Percentiles rank a stretch among this genome's conserved stretches.
phyloP scores from a whole-genome alignment of 2,329 filamentous ascomycete genomes.

The Dactylellina cionopaga region DNA sequence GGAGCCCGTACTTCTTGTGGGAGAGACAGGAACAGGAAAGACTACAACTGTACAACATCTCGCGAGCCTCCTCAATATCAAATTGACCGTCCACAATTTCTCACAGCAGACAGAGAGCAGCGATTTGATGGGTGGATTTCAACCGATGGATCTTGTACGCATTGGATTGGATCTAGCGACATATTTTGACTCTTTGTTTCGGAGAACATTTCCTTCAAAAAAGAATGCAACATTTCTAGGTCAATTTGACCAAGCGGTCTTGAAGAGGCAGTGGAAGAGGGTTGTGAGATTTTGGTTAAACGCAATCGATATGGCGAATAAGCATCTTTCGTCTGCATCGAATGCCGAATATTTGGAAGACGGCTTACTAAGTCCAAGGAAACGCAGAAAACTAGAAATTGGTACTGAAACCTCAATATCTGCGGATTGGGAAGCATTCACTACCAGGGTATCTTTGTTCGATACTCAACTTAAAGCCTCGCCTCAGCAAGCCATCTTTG shows the following conservation, averaged over 20 bases:
- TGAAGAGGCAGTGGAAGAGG: slow-evolving; percentile 85
- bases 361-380: slow-evolving; percentile 68
- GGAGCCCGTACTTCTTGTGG: slow-evolving; percentile 94
- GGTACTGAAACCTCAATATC: slow-evolving; percentile 68
- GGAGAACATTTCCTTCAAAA: slow-evolving; percentile 83
- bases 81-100: slow-evolving; percentile 90
- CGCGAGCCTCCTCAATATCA: slow-evolving; percentile 82
- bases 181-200: slow-evolving; percentile 90
- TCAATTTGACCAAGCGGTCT: slow-evolving; percentile 79
- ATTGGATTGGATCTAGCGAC: slow-evolving; percentile 86
- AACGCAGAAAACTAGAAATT: slow-evolving; percentile 72
- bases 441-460: slow-evolving; percentile 68
- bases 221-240: slow-evolving; percentile 90
- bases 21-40: slow-evolving; percentile 98
- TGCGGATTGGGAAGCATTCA: slow-evolving; percentile 83
- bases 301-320: slow-evolving; percentile 85
- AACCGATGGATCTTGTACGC: slow-evolving; percentile 79
- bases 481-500: slow-evolving; percentile 67
- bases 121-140: slow-evolving; percentile 95
- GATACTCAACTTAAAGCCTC: slow-evolving; percentile 73
- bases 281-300: slow-evolving; percentile 87
- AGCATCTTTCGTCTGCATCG: slow-evolving; percentile 70
- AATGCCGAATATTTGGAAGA: slow-evolving; percentile 62
- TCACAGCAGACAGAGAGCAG: slow-evolving; percentile 97
- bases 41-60: slow-evolving; percentile 95